A percentile compares a stretch with the other conserved stretches of the same genome.
phyloP scores from a whole-genome alignment of 345 rosid genomes.

The Eutrema japonicum region DNA sequence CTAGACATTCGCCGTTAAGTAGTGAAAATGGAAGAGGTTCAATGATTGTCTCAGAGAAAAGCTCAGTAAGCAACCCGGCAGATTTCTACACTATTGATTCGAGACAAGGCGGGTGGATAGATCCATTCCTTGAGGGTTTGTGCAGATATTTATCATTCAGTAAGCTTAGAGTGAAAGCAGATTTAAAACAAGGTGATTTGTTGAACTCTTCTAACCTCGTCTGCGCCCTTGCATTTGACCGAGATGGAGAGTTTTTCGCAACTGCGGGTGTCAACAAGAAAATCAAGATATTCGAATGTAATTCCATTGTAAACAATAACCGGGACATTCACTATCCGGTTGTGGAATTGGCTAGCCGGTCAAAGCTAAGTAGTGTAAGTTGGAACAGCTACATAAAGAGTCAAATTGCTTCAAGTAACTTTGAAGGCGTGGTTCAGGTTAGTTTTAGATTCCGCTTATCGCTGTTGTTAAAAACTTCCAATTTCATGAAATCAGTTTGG shows the following conservation, averaged over 20 bases:
- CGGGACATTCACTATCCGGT: conserved; percentile 92
- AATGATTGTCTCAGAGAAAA: conserved; percentile 70
- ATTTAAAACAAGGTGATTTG: conserved; percentile 91
- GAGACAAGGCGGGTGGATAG: conserved; percentile 78
- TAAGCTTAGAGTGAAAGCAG: conserved; percentile 82
- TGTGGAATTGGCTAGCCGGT: conserved; percentile 81
- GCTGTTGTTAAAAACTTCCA: background rate
- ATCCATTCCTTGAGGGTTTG: conserved; percentile 92
- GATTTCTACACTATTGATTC: conserved; percentile 47
- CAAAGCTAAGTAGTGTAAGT: conserved; percentile 86
- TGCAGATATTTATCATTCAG: conserved; percentile 89
- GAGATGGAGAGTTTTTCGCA: conserved; percentile 89
- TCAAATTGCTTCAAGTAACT: conserved; percentile 96
- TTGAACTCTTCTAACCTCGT: conserved; percentile 87
- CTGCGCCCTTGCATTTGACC: conserved; percentile 87
- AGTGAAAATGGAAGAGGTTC: conserved; percentile 79
- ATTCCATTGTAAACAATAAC: conserved; percentile 61
- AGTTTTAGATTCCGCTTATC: conserved; percentile 22
- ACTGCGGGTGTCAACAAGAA: conserved; percentile 97
- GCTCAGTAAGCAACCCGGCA: conserved; percentile 63
- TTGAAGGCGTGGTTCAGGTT: conserved; percentile 98
- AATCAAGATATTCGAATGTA: conserved; percentile 90
- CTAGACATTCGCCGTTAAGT: conserved; percentile 60
- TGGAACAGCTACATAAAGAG: conserved; percentile 94
- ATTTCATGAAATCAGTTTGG: background rate